These are phyloP conservation scores for Aspergillus melleus DNA, from an alignment of 2,329 filamentous ascomycete species.

Conservation along the genomic window DNA sequence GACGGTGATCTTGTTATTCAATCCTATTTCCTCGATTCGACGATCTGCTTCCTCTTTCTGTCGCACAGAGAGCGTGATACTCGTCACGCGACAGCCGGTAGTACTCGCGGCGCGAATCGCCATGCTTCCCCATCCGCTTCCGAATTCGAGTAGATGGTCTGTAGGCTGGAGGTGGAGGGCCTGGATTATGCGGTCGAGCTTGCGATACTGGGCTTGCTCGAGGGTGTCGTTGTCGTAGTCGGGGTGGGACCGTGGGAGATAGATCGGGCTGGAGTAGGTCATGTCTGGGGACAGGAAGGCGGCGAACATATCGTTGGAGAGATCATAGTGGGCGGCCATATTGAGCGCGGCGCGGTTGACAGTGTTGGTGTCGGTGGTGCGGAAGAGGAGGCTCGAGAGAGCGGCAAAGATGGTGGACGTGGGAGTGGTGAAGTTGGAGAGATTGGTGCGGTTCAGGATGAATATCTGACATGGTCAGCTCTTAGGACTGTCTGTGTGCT, in stretches of 20 bases:
- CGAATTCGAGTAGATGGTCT: not conserved
- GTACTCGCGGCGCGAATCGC: not conserved
- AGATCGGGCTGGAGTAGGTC: not conserved
- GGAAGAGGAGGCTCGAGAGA: not conserved
- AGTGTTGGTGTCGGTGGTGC: not conserved
- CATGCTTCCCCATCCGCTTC: not conserved
- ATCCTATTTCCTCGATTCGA: not conserved
- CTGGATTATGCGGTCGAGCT: not conserved
- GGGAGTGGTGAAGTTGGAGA: not conserved
- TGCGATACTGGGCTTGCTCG: not conserved
- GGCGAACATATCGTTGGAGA: not conserved
- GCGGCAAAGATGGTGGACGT: not conserved
- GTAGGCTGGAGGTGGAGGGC: not conserved
- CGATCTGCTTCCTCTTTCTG: not conserved
- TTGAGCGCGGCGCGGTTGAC: not conserved
- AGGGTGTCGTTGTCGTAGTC: not conserved
- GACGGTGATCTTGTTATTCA: not conserved
- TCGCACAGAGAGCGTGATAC: not conserved
- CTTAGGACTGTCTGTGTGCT: not conserved
- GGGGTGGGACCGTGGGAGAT: not conserved
- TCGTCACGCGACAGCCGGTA: not conserved
- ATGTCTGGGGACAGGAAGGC: not conserved
- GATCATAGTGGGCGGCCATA: not conserved
- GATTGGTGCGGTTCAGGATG: not conserved
- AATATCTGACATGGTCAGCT: not conserved